A percentile compares a stretch with the other conserved stretches of the same genome.
These are phyloP conservation scores for Erysimum cheiri DNA, from an alignment of 441 rosid species.

Conservation along the genomic window DNA sequence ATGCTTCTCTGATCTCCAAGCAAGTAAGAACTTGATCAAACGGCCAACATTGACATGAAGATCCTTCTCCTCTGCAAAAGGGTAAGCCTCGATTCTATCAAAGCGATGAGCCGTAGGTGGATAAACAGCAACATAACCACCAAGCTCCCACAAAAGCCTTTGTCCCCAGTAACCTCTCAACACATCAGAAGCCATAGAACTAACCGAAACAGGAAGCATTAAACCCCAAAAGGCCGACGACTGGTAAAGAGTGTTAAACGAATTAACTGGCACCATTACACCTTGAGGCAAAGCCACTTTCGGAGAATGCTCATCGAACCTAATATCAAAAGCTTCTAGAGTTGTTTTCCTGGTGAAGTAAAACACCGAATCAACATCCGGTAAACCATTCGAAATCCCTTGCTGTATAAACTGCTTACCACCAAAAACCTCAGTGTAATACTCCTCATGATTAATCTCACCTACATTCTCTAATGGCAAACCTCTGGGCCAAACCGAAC, in stretches of 20 bases:
- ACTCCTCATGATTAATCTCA: conserved; percentile 80
- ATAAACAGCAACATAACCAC: conserved; percentile 83
- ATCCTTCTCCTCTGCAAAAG: conserved; percentile 92
- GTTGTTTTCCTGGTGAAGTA: conserved; percentile 80
- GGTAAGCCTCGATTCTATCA: conserved; percentile 83
- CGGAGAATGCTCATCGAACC: conserved; percentile 82
- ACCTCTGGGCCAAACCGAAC: conserved; percentile 98
- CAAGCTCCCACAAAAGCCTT: conserved; percentile 93
- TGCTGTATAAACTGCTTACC: conserved; percentile 93
- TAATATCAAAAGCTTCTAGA: conserved; percentile 81
- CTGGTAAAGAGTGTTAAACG: conserved; percentile 84
- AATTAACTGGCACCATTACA: conserved; percentile 81
- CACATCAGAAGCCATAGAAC: conserved; percentile 94
- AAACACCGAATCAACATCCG: conserved; percentile 94
- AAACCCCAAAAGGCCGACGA: conserved; percentile 91
- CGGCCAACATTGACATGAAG: conserved; percentile 93
- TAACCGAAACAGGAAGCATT: conserved; percentile 94
- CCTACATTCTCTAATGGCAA: conserved; percentile 93
- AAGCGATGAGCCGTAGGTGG: conserved; percentile 83
- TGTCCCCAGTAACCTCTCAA: conserved; percentile 96
- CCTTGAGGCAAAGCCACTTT: conserved; percentile 95
- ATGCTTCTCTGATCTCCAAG: conserved; percentile 88
- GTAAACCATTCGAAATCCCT: conserved; percentile 91
- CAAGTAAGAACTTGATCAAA: conserved; percentile 72
- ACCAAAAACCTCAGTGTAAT: conserved; percentile 83